A percentile compares a stretch with the other conserved stretches of the same genome.
Evolutionary conservation across 2,329 filamentous ascomycete genomes (phyloP).

Genomic region (Biscogniauxia marginata): DNA sequence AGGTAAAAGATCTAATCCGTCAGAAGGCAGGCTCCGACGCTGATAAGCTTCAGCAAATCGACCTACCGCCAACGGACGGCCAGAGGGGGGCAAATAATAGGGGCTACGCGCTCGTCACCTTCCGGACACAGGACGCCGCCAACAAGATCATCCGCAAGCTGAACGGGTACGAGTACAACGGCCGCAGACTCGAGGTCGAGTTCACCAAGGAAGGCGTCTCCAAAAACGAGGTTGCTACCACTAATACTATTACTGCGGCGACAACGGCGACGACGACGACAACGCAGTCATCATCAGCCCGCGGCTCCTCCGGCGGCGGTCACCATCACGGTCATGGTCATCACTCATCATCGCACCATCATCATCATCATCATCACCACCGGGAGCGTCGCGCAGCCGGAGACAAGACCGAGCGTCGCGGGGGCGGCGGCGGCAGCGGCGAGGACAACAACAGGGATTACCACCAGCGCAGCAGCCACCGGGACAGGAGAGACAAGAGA

Average conservation of each 20-base stretch:
- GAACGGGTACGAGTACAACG: constrained; percentile 26
- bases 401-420: too few relatives aligned
- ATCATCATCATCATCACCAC: not conserved
- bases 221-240: constrained; percentile 16
- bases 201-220: constrained; percentile 31
- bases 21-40: constrained; percentile 25
- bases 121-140: constrained; percentile 27
- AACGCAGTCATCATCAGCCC: constrained; percentile 6
- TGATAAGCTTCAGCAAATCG: constrained; percentile 27
- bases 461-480: not conserved
- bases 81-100: constrained; percentile 18
- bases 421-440: too few relatives aligned
- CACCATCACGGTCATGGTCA: too few relatives aligned
- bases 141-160: constrained; percentile 26
- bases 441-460: constrained; percentile 9
- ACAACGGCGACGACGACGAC: not conserved
- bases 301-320: too few relatives aligned
- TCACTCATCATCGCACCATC: not conserved
- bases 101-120: constrained; percentile 29
- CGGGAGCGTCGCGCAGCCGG: too few relatives aligned
- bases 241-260: constrained; percentile 1
- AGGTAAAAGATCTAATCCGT: constrained; percentile 29
- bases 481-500: not conserved
- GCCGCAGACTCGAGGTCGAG: constrained; percentile 23
- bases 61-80: constrained; percentile 24